Percentiles rank a stretch among this genome's conserved stretches.
phyloP scores from a whole-genome alignment of 768 basidiomycete species.

The Termitomyces sp. region DNA sequence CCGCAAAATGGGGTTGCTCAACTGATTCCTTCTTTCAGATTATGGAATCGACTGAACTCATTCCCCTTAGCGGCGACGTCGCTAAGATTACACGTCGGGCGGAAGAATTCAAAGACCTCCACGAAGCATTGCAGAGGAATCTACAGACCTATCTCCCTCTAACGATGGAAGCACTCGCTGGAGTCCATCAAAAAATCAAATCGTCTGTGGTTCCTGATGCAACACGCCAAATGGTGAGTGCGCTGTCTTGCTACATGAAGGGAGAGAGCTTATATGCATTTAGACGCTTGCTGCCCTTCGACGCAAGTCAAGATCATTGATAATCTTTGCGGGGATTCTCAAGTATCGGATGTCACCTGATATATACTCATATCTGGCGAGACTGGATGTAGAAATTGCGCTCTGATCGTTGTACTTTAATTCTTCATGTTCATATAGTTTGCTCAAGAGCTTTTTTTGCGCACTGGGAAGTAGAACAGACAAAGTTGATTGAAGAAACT shows the following conservation, averaged over 20 bases:
- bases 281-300: slow-evolving; percentile 65
- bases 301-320: slow-evolving; percentile 79
- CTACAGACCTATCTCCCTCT: slow-evolving; percentile 83
- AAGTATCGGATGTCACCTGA: slow-evolving; percentile 89
- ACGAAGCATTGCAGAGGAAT: slow-evolving; percentile 86
- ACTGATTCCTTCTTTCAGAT: slow-evolving; percentile 39
- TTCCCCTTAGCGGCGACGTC: slow-evolving; percentile 84
- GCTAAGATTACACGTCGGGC: slow-evolving; percentile 80
- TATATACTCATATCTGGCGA: slow-evolving; percentile 82
- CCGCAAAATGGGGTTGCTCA: background rate
- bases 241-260: slow-evolving; percentile 2
- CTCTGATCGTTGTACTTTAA: slow-evolving; percentile 33
- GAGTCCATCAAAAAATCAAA: slow-evolving; percentile 75
- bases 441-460: background rate
- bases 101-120: slow-evolving; percentile 83
- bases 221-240: slow-evolving; percentile 68
- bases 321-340: slow-evolving; percentile 84
- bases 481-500: background rate
- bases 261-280: slow-evolving; percentile 9
- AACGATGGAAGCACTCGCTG: slow-evolving; percentile 89
- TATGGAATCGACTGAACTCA: slow-evolving; percentile 81
- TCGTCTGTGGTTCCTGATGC: slow-evolving; percentile 65
- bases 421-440: background rate
- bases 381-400: slow-evolving; percentile 83
- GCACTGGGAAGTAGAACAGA: background rate